phyloP scores from a whole-genome alignment of 2,329 filamentous ascomycete genomes.

The Domatiomyces globalis region DNA sequence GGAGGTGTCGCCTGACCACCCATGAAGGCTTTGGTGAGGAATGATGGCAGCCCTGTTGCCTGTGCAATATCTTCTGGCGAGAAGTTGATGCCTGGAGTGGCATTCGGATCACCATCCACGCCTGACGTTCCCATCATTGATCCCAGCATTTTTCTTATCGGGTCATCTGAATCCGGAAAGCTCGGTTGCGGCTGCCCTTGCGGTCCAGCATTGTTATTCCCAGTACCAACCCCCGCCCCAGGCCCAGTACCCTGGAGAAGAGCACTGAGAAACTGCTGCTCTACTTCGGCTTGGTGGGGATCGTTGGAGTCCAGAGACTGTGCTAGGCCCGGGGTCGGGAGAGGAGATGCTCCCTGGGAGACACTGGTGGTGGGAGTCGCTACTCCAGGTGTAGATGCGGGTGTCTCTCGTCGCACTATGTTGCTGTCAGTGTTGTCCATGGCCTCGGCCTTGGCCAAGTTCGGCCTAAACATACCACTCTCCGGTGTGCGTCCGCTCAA shows the following conservation, averaged over 20 bases:
- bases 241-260: background rate
- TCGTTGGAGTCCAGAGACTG: slow-evolving; percentile 1
- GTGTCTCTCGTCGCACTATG: slow-evolving; percentile 18
- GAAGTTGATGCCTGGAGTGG: slow-evolving; percentile 6
- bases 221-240: slow-evolving; percentile 7
- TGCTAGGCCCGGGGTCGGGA: background rate
- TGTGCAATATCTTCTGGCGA: slow-evolving; percentile 17
- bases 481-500: slow-evolving; percentile 40
- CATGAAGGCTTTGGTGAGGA: slow-evolving; percentile 25
- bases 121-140: slow-evolving; percentile 30
- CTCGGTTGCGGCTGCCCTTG: slow-evolving; percentile 6
- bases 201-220: slow-evolving; percentile 10
- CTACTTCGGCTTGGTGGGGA: slow-evolving; percentile 23
- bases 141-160: slow-evolving; percentile 38
- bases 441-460: background rate
- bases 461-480: slow-evolving; percentile 20
- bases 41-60: slow-evolving; percentile 18
- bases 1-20: slow-evolving; percentile 26
- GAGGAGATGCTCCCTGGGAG: background rate
- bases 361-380: background rate
- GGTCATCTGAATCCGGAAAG: slow-evolving; percentile 27
- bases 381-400: slow-evolving; percentile 2
- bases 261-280: slow-evolving; percentile 26
- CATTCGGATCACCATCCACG: slow-evolving; percentile 7
- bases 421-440: background rate